phyloP scores from a whole-genome alignment of 306 rosid genomes.

The Canavalia gladiata region DNA sequence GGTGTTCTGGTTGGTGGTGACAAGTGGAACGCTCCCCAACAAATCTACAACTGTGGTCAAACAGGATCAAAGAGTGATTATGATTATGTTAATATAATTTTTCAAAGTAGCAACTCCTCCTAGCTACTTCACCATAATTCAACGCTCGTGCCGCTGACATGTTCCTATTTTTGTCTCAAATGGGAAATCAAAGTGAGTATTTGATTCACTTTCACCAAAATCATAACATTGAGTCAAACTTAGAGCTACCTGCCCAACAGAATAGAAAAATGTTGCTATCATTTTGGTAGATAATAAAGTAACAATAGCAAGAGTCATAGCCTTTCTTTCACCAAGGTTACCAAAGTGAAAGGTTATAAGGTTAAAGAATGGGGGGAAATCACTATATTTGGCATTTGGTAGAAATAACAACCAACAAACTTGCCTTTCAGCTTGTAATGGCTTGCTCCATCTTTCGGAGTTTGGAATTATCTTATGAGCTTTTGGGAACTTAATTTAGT shows the following conservation, averaged over 20 bases:
- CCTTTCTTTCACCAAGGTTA: constrained; percentile 27
- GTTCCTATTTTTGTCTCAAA: constrained; percentile 26
- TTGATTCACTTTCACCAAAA: constrained; percentile 56
- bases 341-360: background rate
- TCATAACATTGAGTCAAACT: constrained; percentile 53
- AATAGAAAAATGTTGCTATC: constrained; percentile 47
- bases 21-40: constrained; percentile 77
- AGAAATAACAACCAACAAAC: constrained; percentile 40
- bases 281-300: constrained; percentile 21
- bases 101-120: constrained; percentile 44
- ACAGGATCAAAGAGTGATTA: constrained; percentile 7
- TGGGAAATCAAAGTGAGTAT: constrained; percentile 17
- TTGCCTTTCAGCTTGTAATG: constrained; percentile 4
- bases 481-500: too few species aligned
- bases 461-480: too few species aligned
- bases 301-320: background rate
- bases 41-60: constrained; percentile 51
- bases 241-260: constrained; percentile 70
- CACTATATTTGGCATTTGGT: background rate
- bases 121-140: constrained; percentile 57
- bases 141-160: constrained; percentile 49
- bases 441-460: background rate
- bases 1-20: constrained; percentile 60
- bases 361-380: background rate
- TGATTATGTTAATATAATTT: background rate